These are phyloP conservation scores for Acidomyces sp. DNA, from an alignment of 495 filamentous ascomycete genomes.

Conservation along the genomic window DNA sequence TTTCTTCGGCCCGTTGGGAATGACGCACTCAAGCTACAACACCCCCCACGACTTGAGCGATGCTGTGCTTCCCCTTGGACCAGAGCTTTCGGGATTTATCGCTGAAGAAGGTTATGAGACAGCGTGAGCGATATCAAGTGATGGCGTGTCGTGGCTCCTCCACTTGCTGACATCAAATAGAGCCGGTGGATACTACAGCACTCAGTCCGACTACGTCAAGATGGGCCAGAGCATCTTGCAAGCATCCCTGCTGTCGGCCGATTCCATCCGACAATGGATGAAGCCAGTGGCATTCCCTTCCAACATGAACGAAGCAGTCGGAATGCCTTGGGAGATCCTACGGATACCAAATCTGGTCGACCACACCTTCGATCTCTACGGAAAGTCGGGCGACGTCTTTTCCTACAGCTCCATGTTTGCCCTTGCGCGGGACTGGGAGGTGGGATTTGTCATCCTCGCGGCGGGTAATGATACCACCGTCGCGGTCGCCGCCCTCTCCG, in stretches of 20 bases:
- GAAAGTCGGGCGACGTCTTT: constrained; percentile 19
- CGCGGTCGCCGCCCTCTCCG: constrained; percentile 23
- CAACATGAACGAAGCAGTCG: constrained; percentile 9
- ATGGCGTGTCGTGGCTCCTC: no score
- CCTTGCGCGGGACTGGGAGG: constrained; percentile 20
- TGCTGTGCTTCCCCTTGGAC: constrained; percentile 13
- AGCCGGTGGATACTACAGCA: constrained; percentile 18
- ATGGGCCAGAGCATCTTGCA: constrained; percentile 20
- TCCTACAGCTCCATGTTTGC: constrained; percentile 16
- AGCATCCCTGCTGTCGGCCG: constrained; percentile 9
- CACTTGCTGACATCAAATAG: constrained; percentile 3
- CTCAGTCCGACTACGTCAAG: constrained; percentile 15
- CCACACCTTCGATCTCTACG: constrained; percentile 23
- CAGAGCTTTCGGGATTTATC: constrained; percentile 11
- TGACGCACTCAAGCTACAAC: constrained; percentile 16
- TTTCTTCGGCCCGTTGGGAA: constrained; percentile 14
- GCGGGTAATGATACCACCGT: constrained; percentile 18
- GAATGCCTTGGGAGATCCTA: constrained; percentile 34
- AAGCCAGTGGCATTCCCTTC: constrained; percentile 19
- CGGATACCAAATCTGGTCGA: constrained; percentile 19
- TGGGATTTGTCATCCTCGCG: constrained; percentile 14
- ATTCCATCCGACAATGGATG: constrained; percentile 19
- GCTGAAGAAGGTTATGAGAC: constrained; percentile 10
- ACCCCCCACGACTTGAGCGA: not conserved
- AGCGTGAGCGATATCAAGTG: constrained; percentile 19